Evolutionary conservation across 1,139 yeast genomes (phyloP), one percentile per base, ranked within the genome.

Genomic region (Yamadazyma membranifaciens): DNA sequence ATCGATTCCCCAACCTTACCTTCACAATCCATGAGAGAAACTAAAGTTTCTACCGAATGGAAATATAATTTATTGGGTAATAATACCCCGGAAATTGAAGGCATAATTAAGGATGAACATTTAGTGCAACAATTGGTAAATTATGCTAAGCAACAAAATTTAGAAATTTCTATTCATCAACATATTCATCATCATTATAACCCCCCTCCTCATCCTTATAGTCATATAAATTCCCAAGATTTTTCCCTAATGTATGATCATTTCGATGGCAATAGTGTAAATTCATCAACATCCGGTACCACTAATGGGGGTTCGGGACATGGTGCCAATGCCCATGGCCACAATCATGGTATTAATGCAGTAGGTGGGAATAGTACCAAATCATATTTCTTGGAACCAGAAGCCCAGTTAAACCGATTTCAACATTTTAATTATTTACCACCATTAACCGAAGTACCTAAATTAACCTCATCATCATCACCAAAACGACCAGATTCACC

Each of bases 151-250:
- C 64, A 67, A 33, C 68, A 78, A 49, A 75, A 79, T 25, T 70
- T 86, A 42, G 75, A 79, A 41, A 73, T 88, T 9, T 81, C 88
- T 4, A 78, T 88, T 13, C 95, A 87, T 61, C 96, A 88, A 57
- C 96, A 88, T 60, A 82, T 87, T 39, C 88, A 85, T 54, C 87
- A 83, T 55, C 85, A 79, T 56, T 79, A 80, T 54, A 62, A 73
- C 2, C 70, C 77, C 1, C 67, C 63, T 3, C 60, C 59, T n/a
- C 61, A 63, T 39, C 55, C 66, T 2, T 63, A 46, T 36, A 42
- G 37, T 31, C 54, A 50, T 29, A 41, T 50, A 12, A 38, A 31
- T 16, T 16, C 34, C 10, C 16, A 24, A 30, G 40, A 40, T 11
- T 40, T 40, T 26, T 3, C 13, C 11, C 11, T 28, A 11, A 29